Base-by-base conservation (phyloP, 441 rosid genomes). In the Erysimum cheiri region DNA sequence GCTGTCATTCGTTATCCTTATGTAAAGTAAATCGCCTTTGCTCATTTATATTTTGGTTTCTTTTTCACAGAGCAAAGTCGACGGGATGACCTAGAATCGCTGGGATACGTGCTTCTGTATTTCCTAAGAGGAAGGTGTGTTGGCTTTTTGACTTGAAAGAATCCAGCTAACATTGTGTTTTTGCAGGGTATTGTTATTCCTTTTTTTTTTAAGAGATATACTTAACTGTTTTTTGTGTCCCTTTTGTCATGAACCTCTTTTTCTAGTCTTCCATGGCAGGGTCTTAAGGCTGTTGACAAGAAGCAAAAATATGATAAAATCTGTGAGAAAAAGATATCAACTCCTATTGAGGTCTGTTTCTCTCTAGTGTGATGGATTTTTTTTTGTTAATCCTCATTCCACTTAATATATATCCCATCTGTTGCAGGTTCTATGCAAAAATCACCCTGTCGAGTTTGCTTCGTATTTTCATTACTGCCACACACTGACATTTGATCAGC, bases 201-300 rank as follows among this genome's bases (percentile, higher is more conserved):
- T 15, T 56, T 11, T 19, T 44, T 15, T 14, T 11, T 2, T n/a
- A n/a, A 43, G 24, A 60, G 50, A 31, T 44, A 5, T 35, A 11
- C 64, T 3, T 8, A 19, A 24, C 12, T 31, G 3, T 0, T 13
- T 40, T 14, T 26, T 29, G 57, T 68, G 44, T 70, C 61, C 54
- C 17, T 43, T 2, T 22, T 50, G 15, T 70, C 58, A 57, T 58
- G 67, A 56, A 68, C 65, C 54, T 68, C 13, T 43, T 60, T 72
- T 72, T 70, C 3, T 78, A 95, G 98, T 82, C 97, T 92, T 78
- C 99, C 98, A 69, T 95, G 99, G 99, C 99, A 94, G 83, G 97
- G 96, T 66, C 78, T 94, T 49, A 91, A 90, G 81, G 97, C 93
- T 66, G 96, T 89, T 60, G 91, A 96, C 53, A 94, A 94, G 81